A percentile compares a stretch with the other conserved stretches of the same genome.
These are phyloP conservation scores for Talaromyces sp. DNA, from an alignment of 2,329 filamentous ascomycete species.

Conservation along the genomic window DNA sequence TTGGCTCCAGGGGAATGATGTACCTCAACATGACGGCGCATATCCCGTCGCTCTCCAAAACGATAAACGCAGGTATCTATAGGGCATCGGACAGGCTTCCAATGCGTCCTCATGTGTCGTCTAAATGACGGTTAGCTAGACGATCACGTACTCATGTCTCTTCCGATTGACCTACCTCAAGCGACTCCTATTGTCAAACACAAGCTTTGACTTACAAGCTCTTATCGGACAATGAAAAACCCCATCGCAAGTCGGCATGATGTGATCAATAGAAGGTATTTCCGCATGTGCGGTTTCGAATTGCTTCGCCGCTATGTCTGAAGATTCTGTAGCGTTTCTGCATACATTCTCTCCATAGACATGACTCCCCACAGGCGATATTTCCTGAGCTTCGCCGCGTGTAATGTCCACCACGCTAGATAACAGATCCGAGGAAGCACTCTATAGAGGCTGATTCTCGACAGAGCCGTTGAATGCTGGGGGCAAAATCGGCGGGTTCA, in stretches of 20 bases:
- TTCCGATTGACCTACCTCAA: constrained; percentile 3
- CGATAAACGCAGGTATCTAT: background rate
- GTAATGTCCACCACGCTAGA: constrained; percentile 6
- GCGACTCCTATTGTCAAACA: background rate
- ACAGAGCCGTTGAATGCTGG: constrained; percentile 2
- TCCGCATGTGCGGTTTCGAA: background rate
- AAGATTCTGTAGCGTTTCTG: constrained; percentile 10
- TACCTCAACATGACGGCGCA: constrained; percentile 4
- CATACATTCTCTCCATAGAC: constrained; percentile 3
- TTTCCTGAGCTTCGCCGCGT: constrained; percentile 5
- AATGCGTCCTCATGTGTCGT: constrained; percentile 4
- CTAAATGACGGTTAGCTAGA: constrained; percentile 14
- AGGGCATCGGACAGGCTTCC: constrained; percentile 2
- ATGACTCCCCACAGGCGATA: constrained; percentile 7
- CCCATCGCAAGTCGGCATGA: constrained; percentile 1
- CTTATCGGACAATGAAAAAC: constrained; percentile 9
- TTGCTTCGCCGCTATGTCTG: background rate
- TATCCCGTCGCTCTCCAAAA: background rate
- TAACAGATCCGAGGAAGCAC: constrained; percentile 4
- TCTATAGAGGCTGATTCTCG: constrained; percentile 9
- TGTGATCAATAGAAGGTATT: constrained; percentile 1
- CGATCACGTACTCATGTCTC: background rate
- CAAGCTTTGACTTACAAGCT: constrained; percentile 7
- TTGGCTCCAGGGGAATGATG: background rate
- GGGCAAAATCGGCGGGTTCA: background rate